Conservation (phyloP, 305 asterid species). For the Plantago rigida region DNA sequence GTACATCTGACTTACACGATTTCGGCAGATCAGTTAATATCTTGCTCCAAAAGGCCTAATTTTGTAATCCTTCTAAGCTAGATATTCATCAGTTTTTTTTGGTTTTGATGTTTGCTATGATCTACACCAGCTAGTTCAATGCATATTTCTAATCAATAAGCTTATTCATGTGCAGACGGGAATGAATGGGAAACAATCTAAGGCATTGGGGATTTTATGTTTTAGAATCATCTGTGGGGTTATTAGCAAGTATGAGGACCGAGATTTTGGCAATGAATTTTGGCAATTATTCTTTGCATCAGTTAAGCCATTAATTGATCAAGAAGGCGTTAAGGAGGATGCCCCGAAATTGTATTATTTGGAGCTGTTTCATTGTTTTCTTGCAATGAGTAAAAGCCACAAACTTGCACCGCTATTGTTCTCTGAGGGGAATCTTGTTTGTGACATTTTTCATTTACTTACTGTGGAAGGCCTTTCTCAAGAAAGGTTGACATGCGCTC, state of each 20-base stretch:
- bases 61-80: no score
- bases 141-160: conserved; percentile 18
- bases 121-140: neutral
- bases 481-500: conserved; percentile 51
- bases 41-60: no score
- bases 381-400: conserved; percentile 84
- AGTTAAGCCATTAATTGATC: conserved; percentile 53
- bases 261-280: conserved; percentile 57
- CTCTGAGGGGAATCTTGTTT: conserved; percentile 64
- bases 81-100: neutral
- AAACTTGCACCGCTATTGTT: conserved; percentile 56
- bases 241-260: conserved; percentile 56
- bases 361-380: conserved; percentile 67
- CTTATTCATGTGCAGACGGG: conserved; percentile 45
- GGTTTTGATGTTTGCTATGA: conserved; percentile 13
- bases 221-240: conserved; percentile 57
- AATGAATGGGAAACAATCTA: conserved; percentile 54
- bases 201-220: conserved; percentile 84
- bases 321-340: conserved; percentile 65
- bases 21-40: no score
- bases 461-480: conserved; percentile 66
- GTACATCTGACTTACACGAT: no score
- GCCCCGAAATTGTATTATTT: neutral
- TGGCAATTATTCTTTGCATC: conserved; percentile 77
- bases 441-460: conserved; percentile 73